These are phyloP conservation scores for Penicillium antarcticum DNA, from an alignment of 495 filamentous ascomycete genomes.

Conservation along the genomic window DNA sequence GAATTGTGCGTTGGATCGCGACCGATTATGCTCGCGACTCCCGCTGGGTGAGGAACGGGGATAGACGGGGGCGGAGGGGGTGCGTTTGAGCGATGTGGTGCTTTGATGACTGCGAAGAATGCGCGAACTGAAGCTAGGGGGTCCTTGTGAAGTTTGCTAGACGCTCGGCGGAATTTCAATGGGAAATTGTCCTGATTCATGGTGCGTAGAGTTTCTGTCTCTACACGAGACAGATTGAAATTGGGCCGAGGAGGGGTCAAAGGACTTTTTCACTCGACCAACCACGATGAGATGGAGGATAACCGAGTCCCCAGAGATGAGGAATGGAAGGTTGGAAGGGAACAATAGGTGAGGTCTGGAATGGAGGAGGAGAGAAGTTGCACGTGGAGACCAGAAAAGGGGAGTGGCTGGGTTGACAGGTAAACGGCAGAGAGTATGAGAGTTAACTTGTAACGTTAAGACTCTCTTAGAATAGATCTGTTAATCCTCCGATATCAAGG, in stretches of 20 bases:
- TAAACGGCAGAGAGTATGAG: background rate
- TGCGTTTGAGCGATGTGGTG: slow-evolving; percentile 56
- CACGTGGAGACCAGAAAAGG: slow-evolving; percentile 25
- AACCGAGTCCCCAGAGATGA: slow-evolving; percentile 3
- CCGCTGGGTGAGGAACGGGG: slow-evolving; percentile 39
- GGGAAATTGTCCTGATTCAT: slow-evolving; percentile 47
- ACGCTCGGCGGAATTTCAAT: slow-evolving; percentile 46
- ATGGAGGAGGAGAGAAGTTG: slow-evolving; percentile 8
- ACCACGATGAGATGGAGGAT: slow-evolving; percentile 6
- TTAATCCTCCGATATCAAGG: background rate
- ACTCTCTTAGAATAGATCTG: slow-evolving; percentile 5
- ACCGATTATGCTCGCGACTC: slow-evolving; percentile 47
- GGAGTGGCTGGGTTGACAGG: slow-evolving; percentile 14
- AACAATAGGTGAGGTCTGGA: background rate
- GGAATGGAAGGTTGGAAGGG: background rate
- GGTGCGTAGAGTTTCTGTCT: slow-evolving; percentile 26
- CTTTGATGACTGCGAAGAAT: slow-evolving; percentile 46
- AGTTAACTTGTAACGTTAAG: background rate
- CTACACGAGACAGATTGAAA: slow-evolving; percentile 29
- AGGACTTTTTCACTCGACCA: slow-evolving; percentile 10
- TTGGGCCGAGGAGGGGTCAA: slow-evolving; percentile 28
- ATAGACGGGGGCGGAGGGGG: slow-evolving; percentile 65
- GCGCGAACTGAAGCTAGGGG: slow-evolving; percentile 42
- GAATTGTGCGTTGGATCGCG: slow-evolving; percentile 47
- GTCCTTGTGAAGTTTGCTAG: slow-evolving; percentile 50